Evolutionary conservation across 1,139 yeast genomes (phyloP), one percentile per base, ranked within the genome.

Genomic region (Lipomyces yarrowii): DNA sequence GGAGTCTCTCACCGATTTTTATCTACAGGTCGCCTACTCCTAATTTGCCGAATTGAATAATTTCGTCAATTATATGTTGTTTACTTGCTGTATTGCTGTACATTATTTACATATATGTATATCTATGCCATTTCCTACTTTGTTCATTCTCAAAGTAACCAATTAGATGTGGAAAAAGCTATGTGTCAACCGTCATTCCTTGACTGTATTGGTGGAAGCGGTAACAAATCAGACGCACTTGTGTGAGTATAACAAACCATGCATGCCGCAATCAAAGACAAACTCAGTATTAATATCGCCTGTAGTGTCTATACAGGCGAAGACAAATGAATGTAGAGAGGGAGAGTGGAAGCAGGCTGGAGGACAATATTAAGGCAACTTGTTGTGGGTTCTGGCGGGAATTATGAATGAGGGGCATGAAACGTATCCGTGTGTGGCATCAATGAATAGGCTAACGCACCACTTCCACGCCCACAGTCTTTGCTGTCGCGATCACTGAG

Each of bases 401-500:
- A 6, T 3, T 10, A 42, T n/a, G 18, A 13, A 7, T 2, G 48
- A n/a, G 10, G 15, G 7, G 10, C 23, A 18, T 7, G 48, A 3
- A 42, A 26, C 30, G 30, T 26, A 4, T 26, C 30, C 30, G 30
- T 26, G 30, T 26, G 30, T 26, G 30, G 30, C 30, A 26, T 4
- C 18, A 42, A 18, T n/a, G 48, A 21, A 54, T 52, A 26, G 30
- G 30, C 77, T 79, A 91, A 70, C 87, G 86, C 63, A 89, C 89
- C 66, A 94, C 96, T 62, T 86, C 85, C 62, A 94, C 87, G 62
- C 99, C 99, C 77, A 92, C 86, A 58, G 90, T 89, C 73, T 84
- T 88, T 23, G 98, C 98, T 3, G 96, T 91, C 73, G 93, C 91
- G 63, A 94, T 82, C 52, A 94, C 85, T 48, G 91, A 86, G 72